Conservation (phyloP, 306 rosid genomes). For the Medicago ruthenica region DNA sequence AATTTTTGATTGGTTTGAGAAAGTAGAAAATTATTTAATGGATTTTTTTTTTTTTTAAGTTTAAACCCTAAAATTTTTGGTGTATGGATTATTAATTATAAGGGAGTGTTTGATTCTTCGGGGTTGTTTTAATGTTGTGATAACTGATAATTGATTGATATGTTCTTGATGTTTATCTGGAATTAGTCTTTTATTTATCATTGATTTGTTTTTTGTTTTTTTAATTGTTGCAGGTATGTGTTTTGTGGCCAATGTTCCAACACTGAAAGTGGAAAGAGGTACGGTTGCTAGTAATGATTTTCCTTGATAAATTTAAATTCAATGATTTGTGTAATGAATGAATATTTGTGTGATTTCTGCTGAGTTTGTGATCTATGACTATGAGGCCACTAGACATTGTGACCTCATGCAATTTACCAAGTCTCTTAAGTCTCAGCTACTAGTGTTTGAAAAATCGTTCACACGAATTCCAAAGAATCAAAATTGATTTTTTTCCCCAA, state of each 20-base stretch:
- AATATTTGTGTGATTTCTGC: constrained; percentile 1
- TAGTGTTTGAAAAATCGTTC: background rate
- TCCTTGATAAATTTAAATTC: constrained; percentile 5
- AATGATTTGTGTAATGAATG: constrained; percentile 1
- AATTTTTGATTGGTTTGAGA: constrained; percentile 2
- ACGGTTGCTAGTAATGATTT: background rate
- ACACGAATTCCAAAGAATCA: background rate
- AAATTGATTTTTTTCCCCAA: background rate
- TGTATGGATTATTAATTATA: constrained; percentile 4
- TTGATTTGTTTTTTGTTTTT: background rate
- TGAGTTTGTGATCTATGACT: background rate
- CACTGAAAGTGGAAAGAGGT: constrained; percentile 32
- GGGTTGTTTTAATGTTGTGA: background rate
- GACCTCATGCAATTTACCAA: background rate
- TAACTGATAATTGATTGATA: constrained; percentile 21
- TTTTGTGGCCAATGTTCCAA: constrained; percentile 23
- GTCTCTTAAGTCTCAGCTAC: background rate
- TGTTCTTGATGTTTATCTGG: constrained; percentile 22
- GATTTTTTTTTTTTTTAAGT: background rate
- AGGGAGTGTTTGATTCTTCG: constrained; percentile 19
- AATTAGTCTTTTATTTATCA: background rate
- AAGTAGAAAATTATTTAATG: background rate
- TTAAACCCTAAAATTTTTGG: background rate
- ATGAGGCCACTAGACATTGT: background rate
- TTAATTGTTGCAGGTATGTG: constrained; percentile 2